phyloP scores from a whole-genome alignment of 305 asterid species.

The Fraxinus sp. region DNA sequence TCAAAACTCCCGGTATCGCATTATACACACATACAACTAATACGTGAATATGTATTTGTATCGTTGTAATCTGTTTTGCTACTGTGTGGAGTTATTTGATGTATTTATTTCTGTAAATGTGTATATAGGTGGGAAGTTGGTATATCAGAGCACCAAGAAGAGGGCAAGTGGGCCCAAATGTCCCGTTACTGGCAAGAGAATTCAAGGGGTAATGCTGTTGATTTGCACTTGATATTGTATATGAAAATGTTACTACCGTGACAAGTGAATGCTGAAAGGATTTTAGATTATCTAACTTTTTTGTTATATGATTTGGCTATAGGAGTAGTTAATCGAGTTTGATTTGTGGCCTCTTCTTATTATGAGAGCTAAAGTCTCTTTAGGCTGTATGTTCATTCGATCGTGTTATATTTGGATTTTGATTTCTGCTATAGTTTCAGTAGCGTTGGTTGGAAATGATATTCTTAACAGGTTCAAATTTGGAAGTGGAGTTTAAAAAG shows the following conservation, averaged over 20 bases:
- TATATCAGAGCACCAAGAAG: conserved; percentile 35
- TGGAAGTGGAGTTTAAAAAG: background rate
- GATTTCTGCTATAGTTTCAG: background rate
- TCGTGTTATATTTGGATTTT: background rate
- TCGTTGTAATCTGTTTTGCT: background rate
- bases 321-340: background rate
- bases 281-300: background rate
- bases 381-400: background rate
- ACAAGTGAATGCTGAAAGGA: background rate
- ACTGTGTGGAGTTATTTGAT: background rate
- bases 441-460: background rate
- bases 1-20: conserved; percentile 19
- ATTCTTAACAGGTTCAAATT: background rate
- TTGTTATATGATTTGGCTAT: background rate
- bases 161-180: conserved; percentile 40
- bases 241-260: background rate
- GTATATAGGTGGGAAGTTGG: conserved; percentile 32
- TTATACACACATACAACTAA: background rate
- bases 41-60: background rate
- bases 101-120: background rate
- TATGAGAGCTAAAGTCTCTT: background rate
- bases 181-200: conserved; percentile 40
- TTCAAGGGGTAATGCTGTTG: conserved; percentile 32
- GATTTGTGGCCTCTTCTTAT: background rate
- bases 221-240: background rate